phyloP scores from a whole-genome alignment of 352 stramenopile genomes.

The Elongisporangium prolatum region DNA sequence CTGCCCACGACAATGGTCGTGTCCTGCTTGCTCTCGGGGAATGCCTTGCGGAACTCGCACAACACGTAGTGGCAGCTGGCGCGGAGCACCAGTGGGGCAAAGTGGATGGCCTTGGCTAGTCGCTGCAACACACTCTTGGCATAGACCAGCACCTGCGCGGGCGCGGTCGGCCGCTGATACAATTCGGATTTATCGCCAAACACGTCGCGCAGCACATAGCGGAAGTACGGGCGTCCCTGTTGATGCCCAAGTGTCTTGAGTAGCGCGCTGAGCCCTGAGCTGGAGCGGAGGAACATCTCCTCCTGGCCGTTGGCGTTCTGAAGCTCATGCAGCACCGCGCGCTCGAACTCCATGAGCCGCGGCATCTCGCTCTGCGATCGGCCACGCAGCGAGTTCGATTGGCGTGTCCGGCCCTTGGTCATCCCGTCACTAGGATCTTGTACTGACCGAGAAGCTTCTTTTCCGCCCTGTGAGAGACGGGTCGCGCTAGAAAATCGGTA shows the following conservation, averaged over 20 bases:
- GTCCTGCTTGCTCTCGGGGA: conserved; percentile 55
- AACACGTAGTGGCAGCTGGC: conserved; percentile 71
- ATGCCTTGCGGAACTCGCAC: conserved; percentile 60
- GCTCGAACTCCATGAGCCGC: conserved; percentile 56
- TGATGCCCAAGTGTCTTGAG: conserved; percentile 68
- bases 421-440: neutral
- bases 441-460: neutral
- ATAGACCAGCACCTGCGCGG: conserved; percentile 43
- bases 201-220: conserved; percentile 71
- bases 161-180: conserved; percentile 29
- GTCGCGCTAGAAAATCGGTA: neutral
- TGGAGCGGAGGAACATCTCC: conserved; percentile 77
- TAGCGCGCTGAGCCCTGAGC: conserved; percentile 59
- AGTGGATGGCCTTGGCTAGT: conserved; percentile 66
- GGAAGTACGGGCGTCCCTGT: conserved; percentile 74
- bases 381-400: conserved; percentile 22
- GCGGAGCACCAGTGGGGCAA: conserved; percentile 66
- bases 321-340: conserved; percentile 66
- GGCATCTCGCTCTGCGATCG: conserved; percentile 51
- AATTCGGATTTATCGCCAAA: conserved; percentile 61
- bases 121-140: conserved; percentile 61
- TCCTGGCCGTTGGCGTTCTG: conserved; percentile 49
- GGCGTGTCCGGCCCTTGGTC: conserved; percentile 15
- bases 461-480: neutral
- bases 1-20: conserved; percentile 71